Conservation (phyloP, 1,139 yeast species). For the Eremothecium sinecaudum region DNA sequence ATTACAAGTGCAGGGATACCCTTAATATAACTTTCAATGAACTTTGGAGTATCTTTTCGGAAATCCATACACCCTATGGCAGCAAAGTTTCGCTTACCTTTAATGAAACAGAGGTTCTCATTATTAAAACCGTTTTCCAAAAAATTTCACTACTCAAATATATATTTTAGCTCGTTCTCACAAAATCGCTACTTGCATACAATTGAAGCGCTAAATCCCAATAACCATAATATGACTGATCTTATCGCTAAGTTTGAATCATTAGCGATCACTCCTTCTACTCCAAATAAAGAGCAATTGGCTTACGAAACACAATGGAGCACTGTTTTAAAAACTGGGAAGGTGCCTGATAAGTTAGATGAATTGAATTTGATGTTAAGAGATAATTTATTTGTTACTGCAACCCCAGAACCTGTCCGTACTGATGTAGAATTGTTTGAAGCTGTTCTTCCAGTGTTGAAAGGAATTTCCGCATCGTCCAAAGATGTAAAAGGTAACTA, state of each 20-base stretch:
- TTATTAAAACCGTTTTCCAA: conserved; percentile 1
- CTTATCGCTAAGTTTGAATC: conserved; percentile 36
- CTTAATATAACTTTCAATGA: too few relatives aligned
- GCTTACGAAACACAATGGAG: conserved; percentile 81
- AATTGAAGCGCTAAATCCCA: too few relatives aligned
- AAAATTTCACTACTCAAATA: conserved; percentile 2
- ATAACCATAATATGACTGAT: conserved; percentile 33
- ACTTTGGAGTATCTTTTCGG: background rate
- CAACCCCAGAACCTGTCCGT: conserved; percentile 48
- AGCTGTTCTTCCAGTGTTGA: conserved; percentile 50
- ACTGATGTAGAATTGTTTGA: conserved; percentile 65
- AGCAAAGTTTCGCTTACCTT: background rate
- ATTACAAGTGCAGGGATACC: too few relatives aligned
- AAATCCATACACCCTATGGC: background rate
- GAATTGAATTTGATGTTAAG: conserved; percentile 64
- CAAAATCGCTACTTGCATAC: too few relatives aligned
- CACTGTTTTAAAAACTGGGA: conserved; percentile 46
- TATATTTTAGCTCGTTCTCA: too few relatives aligned
- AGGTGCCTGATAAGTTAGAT: conserved; percentile 50
- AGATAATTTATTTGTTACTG: conserved; percentile 59
- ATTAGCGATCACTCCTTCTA: conserved; percentile 34
- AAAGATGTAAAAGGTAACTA: conserved; percentile 32
- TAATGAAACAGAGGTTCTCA: too few relatives aligned
- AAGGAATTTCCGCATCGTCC: conserved; percentile 39
- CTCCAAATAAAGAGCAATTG: conserved; percentile 37